Conservation (phyloP, 441 rosid genomes). For the Daphne laureola region DNA sequence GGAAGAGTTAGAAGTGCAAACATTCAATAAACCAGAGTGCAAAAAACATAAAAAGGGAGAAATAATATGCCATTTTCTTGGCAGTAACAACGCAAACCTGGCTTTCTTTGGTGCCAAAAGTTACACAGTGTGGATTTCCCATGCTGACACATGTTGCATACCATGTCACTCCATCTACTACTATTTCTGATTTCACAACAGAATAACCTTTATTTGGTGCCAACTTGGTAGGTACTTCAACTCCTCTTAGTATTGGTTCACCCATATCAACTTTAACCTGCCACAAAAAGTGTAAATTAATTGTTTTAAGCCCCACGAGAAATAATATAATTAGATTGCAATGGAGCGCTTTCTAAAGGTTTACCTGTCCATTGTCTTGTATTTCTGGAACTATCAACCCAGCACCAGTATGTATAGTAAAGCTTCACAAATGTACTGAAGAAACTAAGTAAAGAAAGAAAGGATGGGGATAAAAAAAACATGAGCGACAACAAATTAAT, state of each 20-base stretch:
- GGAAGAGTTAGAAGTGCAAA: neutral
- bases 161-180: constrained; percentile 79
- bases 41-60: constrained; percentile 5
- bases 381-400: constrained; percentile 91
- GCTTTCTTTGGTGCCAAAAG: constrained; percentile 55
- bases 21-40: neutral
- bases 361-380: constrained; percentile 72
- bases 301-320: constrained; percentile 1
- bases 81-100: constrained; percentile 37
- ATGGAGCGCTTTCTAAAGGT: constrained; percentile 1
- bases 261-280: constrained; percentile 98
- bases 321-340: neutral
- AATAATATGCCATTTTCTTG: neutral
- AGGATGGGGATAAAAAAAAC: constrained; percentile 16
- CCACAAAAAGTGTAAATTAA: constrained; percentile 3
- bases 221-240: constrained; percentile 72
- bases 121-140: constrained; percentile 97
- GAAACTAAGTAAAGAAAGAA: neutral
- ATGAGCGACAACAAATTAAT: constrained; percentile 2
- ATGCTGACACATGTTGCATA: constrained; percentile 88
- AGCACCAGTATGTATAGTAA: constrained; percentile 86
- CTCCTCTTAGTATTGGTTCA: constrained; percentile 69
- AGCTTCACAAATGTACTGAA: constrained; percentile 30
- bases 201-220: constrained; percentile 59
- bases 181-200: constrained; percentile 62